Percentiles rank a stretch among this genome's conserved stretches.
These are phyloP conservation scores for Kuraishia borneana DNA, from an alignment of 805 yeast species.

Conservation along the genomic window DNA sequence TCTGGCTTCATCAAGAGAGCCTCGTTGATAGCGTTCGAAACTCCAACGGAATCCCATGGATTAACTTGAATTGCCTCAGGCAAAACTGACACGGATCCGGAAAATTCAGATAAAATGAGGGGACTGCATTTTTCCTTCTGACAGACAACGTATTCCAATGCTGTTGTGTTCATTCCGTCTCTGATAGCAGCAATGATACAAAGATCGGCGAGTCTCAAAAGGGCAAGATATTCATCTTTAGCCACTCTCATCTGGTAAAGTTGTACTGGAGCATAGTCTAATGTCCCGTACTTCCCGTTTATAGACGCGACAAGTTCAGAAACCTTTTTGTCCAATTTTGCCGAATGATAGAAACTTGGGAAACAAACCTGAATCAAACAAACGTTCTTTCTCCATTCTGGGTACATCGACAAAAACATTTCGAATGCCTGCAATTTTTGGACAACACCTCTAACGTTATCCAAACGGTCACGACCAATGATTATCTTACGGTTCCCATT, in stretches of 20 bases:
- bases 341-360: slow-evolving; percentile 52
- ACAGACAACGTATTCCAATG: slow-evolving; percentile 83
- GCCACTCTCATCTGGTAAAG: slow-evolving; percentile 88
- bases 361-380: slow-evolving; percentile 88
- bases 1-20: slow-evolving; percentile 45
- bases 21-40: slow-evolving; percentile 71
- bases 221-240: slow-evolving; percentile 80
- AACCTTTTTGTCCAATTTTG: slow-evolving; percentile 69
- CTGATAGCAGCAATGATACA: slow-evolving; percentile 84
- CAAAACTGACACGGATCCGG: slow-evolving; percentile 72
- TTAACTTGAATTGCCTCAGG: slow-evolving; percentile 74
- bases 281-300: slow-evolving; percentile 74
- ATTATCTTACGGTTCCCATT: slow-evolving; percentile 65
- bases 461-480: slow-evolving; percentile 90
- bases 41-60: slow-evolving; percentile 96
- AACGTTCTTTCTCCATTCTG: slow-evolving; percentile 83
- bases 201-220: slow-evolving; percentile 81
- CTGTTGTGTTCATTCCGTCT: slow-evolving; percentile 95
- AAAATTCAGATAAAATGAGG: slow-evolving; percentile 81
- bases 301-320: slow-evolving; percentile 73
- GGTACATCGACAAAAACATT: slow-evolving; percentile 78
- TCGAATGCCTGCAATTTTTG: slow-evolving; percentile 91
- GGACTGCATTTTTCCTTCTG: slow-evolving; percentile 69
- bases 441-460: slow-evolving; percentile 83
- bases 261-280: slow-evolving; percentile 79